Evolutionary conservation across 2,329 filamentous ascomycete genomes (phyloP), one percentile per base, ranked within the genome.

Genomic region (Colletotrichum melonis): DNA sequence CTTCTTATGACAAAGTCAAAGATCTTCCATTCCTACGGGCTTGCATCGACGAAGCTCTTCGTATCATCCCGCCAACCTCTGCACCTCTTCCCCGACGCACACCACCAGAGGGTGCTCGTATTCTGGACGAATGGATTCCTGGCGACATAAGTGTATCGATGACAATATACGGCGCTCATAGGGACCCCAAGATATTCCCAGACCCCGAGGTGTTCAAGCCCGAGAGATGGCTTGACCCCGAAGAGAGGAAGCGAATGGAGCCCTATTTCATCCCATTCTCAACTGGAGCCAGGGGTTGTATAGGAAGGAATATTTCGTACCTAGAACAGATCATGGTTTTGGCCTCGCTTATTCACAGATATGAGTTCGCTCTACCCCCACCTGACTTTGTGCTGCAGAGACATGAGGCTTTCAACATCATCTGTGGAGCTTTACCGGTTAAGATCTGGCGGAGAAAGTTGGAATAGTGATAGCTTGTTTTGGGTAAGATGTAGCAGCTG

Each of bases 1-100:
- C 84, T 0, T 80, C 86, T 0, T 89, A 88, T 73, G 86, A 87
- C 46, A 87, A 87, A 64, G 82, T 88, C 68, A 85, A 86, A 70
- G 81, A 88, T 68, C 79, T 89, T 0, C 86, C 87, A 0, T 89
- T 88, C 76, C 85, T 90, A 4, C 83, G 84, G 24, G 87, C 86
- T 5, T 88, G 84, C 71, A 78, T 89, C 14, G 87, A 90, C 73
- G 88, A 89, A 75, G 82, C 83, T 0, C 76, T 88, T 2, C 84
- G 87, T 0, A 76, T 88, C 5, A 82, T 79, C 64, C 85, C 86
- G 0, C 85, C 86, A 0, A 85, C 82, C 0, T 79, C 85, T 0
- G 81, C 83, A 30, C 83, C 83, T 1, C 81, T 88, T 4, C 81
- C 83, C 1, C 83, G 87, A 5, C 78, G 82, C 55, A 88, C 86